A percentile compares a stretch with the other conserved stretches of the same genome.
phyloP scores from a whole-genome alignment of 2,329 filamentous ascomycete species.

The Colletotrichum salicis region DNA sequence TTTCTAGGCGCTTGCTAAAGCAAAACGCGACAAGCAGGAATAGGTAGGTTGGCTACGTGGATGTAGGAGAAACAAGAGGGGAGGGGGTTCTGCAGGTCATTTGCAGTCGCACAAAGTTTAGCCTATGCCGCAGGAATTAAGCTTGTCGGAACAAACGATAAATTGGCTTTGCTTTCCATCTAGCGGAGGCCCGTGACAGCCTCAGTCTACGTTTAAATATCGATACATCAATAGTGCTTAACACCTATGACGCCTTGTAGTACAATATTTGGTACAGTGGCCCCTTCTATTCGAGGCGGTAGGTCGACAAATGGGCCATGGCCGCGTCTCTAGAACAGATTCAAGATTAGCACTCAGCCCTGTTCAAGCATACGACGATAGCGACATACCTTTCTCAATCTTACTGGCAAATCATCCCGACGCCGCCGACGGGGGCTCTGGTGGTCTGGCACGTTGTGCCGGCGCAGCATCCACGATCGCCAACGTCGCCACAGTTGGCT shows the following conservation, averaged over 20 bases:
- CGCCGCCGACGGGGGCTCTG: neutral
- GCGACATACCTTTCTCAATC: neutral
- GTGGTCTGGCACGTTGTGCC: neutral
- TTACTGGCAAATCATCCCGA: conserved; percentile 4
- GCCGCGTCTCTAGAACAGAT: neutral
- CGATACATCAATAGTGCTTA: too few species aligned
- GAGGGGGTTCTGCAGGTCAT: too few species aligned
- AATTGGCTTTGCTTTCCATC: too few species aligned
- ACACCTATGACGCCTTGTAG: neutral
- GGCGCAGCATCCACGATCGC: conserved; percentile 2
- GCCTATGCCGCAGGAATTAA: too few species aligned
- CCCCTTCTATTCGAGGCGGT: neutral
- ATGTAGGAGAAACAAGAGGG: too few species aligned
- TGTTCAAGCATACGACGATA: neutral
- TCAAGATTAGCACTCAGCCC: neutral
- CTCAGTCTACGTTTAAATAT: too few species aligned
- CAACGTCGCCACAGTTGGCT: conserved; percentile 12
- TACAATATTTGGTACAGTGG: neutral
- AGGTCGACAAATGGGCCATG: neutral
- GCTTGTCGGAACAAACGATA: too few species aligned
- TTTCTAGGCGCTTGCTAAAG: too few species aligned
- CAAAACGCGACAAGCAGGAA: too few species aligned
- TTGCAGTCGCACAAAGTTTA: too few species aligned
- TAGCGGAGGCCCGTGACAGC: too few species aligned
- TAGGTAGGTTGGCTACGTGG: too few species aligned